These are phyloP conservation scores for Mycena amicta DNA, from an alignment of 768 basidiomycete species.

Conservation along the genomic window DNA sequence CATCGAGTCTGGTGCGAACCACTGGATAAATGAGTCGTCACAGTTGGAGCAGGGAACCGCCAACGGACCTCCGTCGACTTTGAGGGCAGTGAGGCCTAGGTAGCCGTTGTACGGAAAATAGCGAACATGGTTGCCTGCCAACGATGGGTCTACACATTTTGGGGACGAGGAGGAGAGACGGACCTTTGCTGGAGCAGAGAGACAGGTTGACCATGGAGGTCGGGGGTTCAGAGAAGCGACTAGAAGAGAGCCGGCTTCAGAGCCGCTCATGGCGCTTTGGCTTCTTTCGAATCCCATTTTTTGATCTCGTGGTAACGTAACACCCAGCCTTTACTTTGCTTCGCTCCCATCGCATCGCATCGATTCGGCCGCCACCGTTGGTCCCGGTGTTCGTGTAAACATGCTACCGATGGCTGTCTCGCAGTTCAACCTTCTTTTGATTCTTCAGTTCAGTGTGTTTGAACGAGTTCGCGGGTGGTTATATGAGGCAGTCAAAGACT, in stretches of 20 bases:
- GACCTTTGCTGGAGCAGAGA: constrained; percentile 65
- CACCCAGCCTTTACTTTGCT: background rate
- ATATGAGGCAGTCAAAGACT: no score
- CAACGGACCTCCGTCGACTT: constrained; percentile 71
- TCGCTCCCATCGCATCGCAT: no score
- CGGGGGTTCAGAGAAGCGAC: background rate
- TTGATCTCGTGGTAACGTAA: background rate
- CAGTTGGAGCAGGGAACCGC: constrained; percentile 10
- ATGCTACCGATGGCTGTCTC: no score
- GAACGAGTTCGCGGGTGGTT: no score
- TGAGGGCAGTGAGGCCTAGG: constrained; percentile 79
- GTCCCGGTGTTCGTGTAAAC: no score
- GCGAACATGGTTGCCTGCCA: constrained; percentile 63
- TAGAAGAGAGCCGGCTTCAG: no score
- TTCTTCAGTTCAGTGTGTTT: no score
- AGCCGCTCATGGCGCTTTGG: constrained; percentile 8
- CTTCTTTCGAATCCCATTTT: background rate
- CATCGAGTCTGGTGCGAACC: constrained; percentile 71
- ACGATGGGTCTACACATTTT: constrained; percentile 13
- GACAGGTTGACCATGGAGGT: constrained; percentile 35
- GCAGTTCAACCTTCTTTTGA: no score
- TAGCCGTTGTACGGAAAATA: constrained; percentile 79
- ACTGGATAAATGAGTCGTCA: constrained; percentile 44
- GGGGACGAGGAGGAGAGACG: constrained; percentile 9
- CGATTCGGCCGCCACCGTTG: no score